Evolutionary conservation across 1,284 basidiomycete genomes (phyloP).

Genomic region (Ceratobasidium sp.): DNA sequence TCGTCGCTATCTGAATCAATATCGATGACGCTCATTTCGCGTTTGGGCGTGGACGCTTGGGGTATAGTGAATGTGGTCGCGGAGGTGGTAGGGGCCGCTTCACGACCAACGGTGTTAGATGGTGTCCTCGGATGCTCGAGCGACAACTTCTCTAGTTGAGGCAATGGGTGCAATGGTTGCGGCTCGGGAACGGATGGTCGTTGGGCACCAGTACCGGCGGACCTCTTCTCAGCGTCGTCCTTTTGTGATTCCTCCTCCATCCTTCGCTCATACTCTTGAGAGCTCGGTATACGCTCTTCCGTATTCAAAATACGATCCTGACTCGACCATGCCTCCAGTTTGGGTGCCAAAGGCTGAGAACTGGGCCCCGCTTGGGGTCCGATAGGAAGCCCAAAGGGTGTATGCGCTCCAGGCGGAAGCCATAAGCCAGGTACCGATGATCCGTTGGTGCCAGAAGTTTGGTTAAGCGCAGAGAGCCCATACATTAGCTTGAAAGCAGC

Average conservation of each 20-base stretch:
- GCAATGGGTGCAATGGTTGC: background rate
- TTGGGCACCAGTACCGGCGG: too few relatives aligned
- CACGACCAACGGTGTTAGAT: too few relatives aligned
- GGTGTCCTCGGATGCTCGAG: background rate
- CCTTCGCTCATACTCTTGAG: constrained; percentile 13
- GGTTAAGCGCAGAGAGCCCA: constrained; percentile 8
- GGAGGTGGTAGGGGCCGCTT: background rate
- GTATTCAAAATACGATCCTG: constrained; percentile 9
- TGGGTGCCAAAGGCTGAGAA: background rate
- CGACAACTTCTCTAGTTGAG: background rate
- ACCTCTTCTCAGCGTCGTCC: too few relatives aligned
- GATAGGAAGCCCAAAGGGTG: background rate
- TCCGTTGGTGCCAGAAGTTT: background rate
- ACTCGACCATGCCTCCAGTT: constrained; percentile 15
- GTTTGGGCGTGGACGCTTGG: background rate
- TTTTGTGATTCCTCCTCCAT: background rate
- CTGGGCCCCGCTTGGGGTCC: background rate
- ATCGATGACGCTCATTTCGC: constrained; percentile 32
- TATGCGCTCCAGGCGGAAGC: constrained; percentile 3
- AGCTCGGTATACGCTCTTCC: constrained; percentile 16
- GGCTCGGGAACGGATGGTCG: background rate
- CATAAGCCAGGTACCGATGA: constrained; percentile 3
- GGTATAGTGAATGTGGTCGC: background rate
- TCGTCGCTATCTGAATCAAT: constrained; percentile 34
- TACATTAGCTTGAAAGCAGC: constrained; percentile 23